These are phyloP conservation scores for Parachlorella kessleri DNA, from an alignment of 139 green algal species.

Conservation along the genomic window DNA sequence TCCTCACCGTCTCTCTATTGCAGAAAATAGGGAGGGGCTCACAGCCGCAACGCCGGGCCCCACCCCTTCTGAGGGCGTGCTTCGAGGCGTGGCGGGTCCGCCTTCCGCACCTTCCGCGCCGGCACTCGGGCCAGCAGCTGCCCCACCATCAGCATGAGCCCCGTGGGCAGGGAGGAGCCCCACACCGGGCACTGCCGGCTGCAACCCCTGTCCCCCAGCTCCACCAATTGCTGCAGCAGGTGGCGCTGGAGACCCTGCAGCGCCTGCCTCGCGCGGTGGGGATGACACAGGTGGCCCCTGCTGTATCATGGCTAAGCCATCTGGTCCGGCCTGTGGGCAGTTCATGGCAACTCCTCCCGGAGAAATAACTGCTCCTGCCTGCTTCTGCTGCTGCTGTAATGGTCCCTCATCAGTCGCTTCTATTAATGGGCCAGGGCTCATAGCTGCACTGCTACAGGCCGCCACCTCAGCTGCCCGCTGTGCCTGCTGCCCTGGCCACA, in stretches of 20 bases:
- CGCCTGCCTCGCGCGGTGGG: neutral
- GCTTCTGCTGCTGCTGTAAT: neutral
- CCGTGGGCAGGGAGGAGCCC: too few relatives aligned
- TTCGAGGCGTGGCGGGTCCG: neutral
- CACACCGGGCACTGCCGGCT: too few relatives aligned
- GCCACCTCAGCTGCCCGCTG: neutral
- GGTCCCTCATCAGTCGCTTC: neutral
- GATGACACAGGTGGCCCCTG: too few relatives aligned
- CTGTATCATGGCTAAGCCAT: too few relatives aligned
- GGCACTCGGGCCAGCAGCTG: neutral
- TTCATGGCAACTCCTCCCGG: too few relatives aligned
- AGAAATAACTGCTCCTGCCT: too few relatives aligned
- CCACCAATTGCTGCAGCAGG: neutral
- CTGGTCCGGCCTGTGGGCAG: too few relatives aligned
- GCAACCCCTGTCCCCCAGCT: too few relatives aligned
- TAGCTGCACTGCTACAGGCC: neutral
- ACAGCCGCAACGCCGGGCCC: neutral
- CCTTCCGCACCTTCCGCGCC: neutral
- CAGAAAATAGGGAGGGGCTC: conserved; percentile 11
- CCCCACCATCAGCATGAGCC: too few relatives aligned
- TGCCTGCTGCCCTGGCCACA: conserved; percentile 22
- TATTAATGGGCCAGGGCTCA: neutral
- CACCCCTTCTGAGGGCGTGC: neutral
- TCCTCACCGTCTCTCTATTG: neutral
- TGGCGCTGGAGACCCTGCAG: neutral